Percentiles rank a stretch among this genome's conserved stretches.
Evolutionary conservation across 768 basidiomycete species (phyloP).

Genomic region (Favolaschia claudopus): DNA sequence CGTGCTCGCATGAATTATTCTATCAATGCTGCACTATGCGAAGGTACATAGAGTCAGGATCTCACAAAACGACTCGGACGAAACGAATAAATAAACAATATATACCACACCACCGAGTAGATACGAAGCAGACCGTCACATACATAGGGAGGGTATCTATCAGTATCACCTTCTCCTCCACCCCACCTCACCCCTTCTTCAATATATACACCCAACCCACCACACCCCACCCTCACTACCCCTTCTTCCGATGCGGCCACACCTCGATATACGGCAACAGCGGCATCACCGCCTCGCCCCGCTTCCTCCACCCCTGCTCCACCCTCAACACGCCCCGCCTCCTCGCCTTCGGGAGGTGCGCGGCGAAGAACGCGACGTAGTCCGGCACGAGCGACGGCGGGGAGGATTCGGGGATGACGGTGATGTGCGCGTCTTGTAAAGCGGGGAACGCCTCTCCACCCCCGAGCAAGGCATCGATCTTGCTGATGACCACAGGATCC

Average conservation of each 20-base stretch:
- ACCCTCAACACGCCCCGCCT: not conserved
- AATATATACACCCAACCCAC: not conserved
- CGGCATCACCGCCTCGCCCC: constrained; percentile 11
- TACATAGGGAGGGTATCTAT: too few relatives aligned
- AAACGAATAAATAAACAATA: too few relatives aligned
- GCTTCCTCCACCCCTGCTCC: constrained; percentile 8
- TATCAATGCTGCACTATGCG: too few relatives aligned
- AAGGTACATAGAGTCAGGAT: too few relatives aligned
- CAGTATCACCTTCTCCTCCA: too few relatives aligned
- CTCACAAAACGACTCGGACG: too few relatives aligned
- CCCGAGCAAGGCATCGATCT: not conserved
- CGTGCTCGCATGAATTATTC: too few relatives aligned
- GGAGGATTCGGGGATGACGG: constrained; percentile 3
- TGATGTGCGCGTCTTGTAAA: not conserved
- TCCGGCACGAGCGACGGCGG: constrained; percentile 16
- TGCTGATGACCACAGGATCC: not conserved
- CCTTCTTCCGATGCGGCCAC: constrained; percentile 12
- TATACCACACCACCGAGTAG: too few relatives aligned
- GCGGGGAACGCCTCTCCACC: not conserved
- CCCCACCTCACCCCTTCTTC: not conserved
- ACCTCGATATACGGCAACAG: constrained; percentile 13
- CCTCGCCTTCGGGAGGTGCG: not conserved
- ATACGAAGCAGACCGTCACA: too few relatives aligned
- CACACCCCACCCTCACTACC: not conserved
- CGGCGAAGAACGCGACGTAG: constrained; percentile 1